Conservation (phyloP, 2,329 filamentous ascomycete species). For the Cytospora paraplurivora region DNA sequence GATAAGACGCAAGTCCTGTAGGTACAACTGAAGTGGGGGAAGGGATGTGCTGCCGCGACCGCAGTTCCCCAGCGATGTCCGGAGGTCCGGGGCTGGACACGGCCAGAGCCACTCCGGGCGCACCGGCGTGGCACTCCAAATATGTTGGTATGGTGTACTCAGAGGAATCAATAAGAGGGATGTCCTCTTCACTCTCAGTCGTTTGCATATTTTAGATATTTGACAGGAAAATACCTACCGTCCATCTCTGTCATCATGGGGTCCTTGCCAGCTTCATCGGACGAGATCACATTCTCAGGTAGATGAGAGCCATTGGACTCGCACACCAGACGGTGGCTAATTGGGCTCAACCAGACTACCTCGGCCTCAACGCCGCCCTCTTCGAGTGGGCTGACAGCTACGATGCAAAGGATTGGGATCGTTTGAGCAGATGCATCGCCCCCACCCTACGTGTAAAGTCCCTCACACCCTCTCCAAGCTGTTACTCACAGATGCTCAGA, state of each 20-base stretch:
- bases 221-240: background rate
- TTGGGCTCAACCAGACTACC: slow-evolving; percentile 30
- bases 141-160: background rate
- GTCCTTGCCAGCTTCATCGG: slow-evolving; percentile 14
- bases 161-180: background rate
- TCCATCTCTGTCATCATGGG: slow-evolving; percentile 16
- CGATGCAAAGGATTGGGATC: slow-evolving; percentile 66
- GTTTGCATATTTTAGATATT: background rate
- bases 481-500: slow-evolving; percentile 40
- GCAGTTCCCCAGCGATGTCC: slow-evolving; percentile 14
- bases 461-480: background rate
- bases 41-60: background rate
- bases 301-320: background rate
- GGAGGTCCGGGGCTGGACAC: slow-evolving; percentile 9
- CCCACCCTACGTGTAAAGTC: slow-evolving; percentile 54
- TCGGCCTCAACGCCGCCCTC: slow-evolving; percentile 33
- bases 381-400: slow-evolving; percentile 53
- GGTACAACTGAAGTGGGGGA: background rate
- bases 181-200: background rate
- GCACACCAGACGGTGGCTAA: background rate
- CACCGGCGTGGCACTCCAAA: background rate
- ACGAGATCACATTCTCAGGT: slow-evolving; percentile 29
- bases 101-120: background rate
- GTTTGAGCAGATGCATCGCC: slow-evolving; percentile 62
- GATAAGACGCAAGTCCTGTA: background rate